Conservation (phyloP, 192 early-diverging fungal genomes). For the Physocladia obscura region DNA sequence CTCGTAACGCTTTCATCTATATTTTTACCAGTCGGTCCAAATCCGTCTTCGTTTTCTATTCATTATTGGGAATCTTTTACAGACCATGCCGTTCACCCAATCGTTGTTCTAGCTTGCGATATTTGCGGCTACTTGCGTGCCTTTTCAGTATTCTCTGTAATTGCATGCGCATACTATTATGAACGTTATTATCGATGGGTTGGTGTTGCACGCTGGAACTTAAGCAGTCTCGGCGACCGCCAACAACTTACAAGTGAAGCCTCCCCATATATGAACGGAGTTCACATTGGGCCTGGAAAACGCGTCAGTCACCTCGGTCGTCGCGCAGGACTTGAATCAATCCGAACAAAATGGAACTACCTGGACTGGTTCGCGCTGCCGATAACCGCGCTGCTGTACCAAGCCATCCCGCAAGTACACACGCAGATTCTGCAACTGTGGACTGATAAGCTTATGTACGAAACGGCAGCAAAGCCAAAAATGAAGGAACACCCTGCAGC, state of each 20-base stretch:
- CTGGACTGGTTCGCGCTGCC: neutral
- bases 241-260: constrained; percentile 14
- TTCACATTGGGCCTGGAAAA: neutral
- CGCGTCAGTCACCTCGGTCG: constrained; percentile 37
- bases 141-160: constrained; percentile 10
- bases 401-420: constrained; percentile 34
- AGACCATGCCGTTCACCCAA: constrained; percentile 34
- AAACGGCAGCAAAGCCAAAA: constrained; percentile 35
- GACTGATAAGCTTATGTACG: constrained; percentile 34
- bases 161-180: constrained; percentile 30
- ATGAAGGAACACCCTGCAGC: constrained; percentile 9
- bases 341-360: neutral
- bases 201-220: constrained; percentile 31
- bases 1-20: constrained; percentile 20
- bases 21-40: constrained; percentile 21
- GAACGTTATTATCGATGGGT: constrained; percentile 38
- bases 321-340: neutral
- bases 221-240: constrained; percentile 15
- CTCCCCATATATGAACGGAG: neutral
- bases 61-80: constrained; percentile 26
- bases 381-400: constrained; percentile 27
- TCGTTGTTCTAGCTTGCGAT: constrained; percentile 25
- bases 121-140: constrained; percentile 34
- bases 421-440: constrained; percentile 35
- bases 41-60: neutral